Base-by-base conservation (phyloP, 352 stramenopile genomes). In the Globisporangium spiculum region DNA sequence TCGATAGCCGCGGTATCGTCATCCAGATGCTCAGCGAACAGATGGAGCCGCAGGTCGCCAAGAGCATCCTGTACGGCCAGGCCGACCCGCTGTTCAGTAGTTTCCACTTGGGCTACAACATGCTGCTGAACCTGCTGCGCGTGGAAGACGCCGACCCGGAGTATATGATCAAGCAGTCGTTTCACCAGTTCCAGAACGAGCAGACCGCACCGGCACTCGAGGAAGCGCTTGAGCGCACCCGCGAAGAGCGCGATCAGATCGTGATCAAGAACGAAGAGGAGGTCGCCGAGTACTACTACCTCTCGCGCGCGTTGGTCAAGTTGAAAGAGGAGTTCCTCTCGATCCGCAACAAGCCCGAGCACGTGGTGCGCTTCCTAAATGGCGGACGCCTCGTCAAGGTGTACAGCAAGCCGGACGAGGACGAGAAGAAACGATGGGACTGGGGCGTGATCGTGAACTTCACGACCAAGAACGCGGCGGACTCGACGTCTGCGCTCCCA, bases 101-200 rank as follows among this genome's bases (percentile, higher is more conserved):
- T 2, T 99, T 99, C 82, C 93, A 98, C 75, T 96, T 99, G 61
- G 97, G 92, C 26, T 99, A 99, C 88, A 99, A 99, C 82, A 99
- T 99, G 98, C 80, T 99, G 55, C 78, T 99, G 20, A 99, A 99
- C 76, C 88, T 99, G 82, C 91, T 99, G 83, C 90, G 98, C 58
- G 97, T 99, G 16, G 97, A 99, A 84, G 90, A 96, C 65, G 85
- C 83, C 20, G 97, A 98, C 71, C 96, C 98, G 5, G 97, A 99
- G 78, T 99, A 98, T 74, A 93, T 99, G 72, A 96, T 99, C 61
- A 94, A 96, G 67, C 95, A 97, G 63, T 99, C 96, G 3, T 99
- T 99, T 74, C 95, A 99, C 67, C 93, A 98, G 68, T 97, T 97
- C 69, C 92, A 97, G 69, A 95, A 93, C 69, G 83, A 97, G 62